Evolutionary conservation across 139 green algal species (phyloP), one percentile per base, ranked within the genome.

Genomic region (Coelastrella sp.): DNA sequence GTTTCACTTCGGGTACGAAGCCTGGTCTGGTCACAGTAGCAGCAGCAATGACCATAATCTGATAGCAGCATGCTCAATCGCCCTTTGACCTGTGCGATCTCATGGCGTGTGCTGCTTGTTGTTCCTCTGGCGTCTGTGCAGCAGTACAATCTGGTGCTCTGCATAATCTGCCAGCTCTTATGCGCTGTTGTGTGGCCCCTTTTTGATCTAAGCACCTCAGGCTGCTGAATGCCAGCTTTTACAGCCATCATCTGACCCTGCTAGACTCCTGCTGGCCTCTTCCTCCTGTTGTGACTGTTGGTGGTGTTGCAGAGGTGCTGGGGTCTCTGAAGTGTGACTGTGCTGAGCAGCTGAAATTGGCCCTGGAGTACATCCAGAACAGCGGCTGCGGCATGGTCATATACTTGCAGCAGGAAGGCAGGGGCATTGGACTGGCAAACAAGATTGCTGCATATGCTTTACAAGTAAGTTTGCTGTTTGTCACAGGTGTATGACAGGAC

Each of bases 251-350:
- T 70, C 63, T 70, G 63, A 70, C 63, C 35, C 35, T 49, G 35
- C 35, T 49, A 49, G 35, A 49, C 35, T 3, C 35, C 35, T 49
- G 35, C 3, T 3, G 35, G 1, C 35, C 35, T 49, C 35, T 49
- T 49, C 35, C 63, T 80, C n/a, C 25, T 80, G 8, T 8, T 58
- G 10, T 22, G 10, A 15, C 20, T 58, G n/a, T 58, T 57, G 8
- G 20, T 80, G 73, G 63, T 58, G 27, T 6, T 76, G 85, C 92
- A 97, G 97, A 99, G 94, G 97, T 99, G 56, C 92, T 99, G 66
- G 97, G 97, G 14, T 98, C 96, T 0, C 87, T 99, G 15, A 99
- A 99, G 92, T 99, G 97, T 91, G 97, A 99, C 90, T 99, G 97
- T 90, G 94, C 96, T 9, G 96, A 98, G 91, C 97, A 99, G 95